These are phyloP conservation scores for Erysimum pusillum DNA, from an alignment of 441 rosid genomes.

Conservation along the genomic window DNA sequence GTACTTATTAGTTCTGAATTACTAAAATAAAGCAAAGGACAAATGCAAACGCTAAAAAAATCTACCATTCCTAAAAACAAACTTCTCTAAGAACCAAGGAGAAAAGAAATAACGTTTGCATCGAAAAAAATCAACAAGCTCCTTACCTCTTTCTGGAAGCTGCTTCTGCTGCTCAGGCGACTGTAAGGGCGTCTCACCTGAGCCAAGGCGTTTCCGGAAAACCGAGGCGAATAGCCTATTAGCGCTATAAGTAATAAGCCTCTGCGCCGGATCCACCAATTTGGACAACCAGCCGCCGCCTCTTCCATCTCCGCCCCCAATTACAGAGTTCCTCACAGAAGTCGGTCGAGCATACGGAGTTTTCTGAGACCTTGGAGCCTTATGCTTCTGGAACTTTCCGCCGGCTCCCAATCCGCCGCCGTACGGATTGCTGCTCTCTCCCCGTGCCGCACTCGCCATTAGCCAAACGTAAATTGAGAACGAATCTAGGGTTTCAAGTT, in stretches of 20 bases:
- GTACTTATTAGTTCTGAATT: background rate
- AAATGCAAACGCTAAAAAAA: background rate
- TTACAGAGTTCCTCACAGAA: conserved; percentile 54
- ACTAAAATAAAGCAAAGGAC: background rate
- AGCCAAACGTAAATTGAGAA: conserved; percentile 30
- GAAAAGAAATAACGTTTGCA: conserved; percentile 6
- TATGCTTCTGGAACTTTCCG: conserved; percentile 80
- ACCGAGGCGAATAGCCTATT: conserved; percentile 75
- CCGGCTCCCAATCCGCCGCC: conserved; percentile 68
- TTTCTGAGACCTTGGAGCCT: conserved; percentile 56
- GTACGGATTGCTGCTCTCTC: conserved; percentile 57
- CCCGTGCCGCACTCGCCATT: conserved; percentile 77
- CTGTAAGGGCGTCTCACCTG: conserved; percentile 50
- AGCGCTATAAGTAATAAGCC: conserved; percentile 78
- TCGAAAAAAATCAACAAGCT: background rate
- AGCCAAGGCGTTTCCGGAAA: conserved; percentile 77
- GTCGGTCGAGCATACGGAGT: conserved; percentile 84
- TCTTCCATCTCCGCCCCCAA: conserved; percentile 45
- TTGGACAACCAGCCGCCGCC: conserved; percentile 82
- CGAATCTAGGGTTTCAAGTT: conserved; percentile 60
- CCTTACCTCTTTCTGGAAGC: conserved; percentile 61
- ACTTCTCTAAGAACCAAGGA: background rate
- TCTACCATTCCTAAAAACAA: background rate
- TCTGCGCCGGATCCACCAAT: conserved; percentile 91
- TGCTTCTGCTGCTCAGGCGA: conserved; percentile 39